Conservation (phyloP, 2,329 filamentous ascomycete species). For the Colletotrichum echinochloae region DNA sequence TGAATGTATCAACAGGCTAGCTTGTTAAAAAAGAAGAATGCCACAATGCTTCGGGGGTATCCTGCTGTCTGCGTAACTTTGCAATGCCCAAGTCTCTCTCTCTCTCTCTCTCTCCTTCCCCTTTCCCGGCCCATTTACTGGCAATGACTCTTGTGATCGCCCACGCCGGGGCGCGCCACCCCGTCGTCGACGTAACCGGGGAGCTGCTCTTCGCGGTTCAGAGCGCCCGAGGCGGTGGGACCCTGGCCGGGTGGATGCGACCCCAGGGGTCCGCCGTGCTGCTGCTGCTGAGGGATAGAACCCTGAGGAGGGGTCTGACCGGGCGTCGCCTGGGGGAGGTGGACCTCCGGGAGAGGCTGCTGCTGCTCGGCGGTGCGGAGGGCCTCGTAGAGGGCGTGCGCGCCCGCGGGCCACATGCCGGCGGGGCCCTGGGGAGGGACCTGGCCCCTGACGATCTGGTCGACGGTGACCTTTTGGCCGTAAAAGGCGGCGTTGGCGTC, state of each 20-base stretch:
- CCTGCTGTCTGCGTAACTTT: constrained; percentile 5
- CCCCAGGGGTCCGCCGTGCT: constrained; percentile 41
- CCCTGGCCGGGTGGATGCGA: constrained; percentile 26
- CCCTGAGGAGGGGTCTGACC: constrained; percentile 28
- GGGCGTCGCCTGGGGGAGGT: constrained; percentile 36
- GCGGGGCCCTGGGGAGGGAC: constrained; percentile 47
- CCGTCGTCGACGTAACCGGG: constrained; percentile 41
- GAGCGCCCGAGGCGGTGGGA: constrained; percentile 30
- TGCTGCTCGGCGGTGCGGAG: constrained; percentile 50
- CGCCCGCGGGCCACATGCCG: constrained; percentile 51
- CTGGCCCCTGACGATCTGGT: constrained; percentile 61
- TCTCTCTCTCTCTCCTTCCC: background rate
- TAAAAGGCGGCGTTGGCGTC: constrained; percentile 92
- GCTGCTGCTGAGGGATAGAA: constrained; percentile 16
- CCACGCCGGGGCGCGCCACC: constrained; percentile 36
- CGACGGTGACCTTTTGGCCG: constrained; percentile 65
- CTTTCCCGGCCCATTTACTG: constrained; percentile 22
- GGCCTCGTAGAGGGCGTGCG: constrained; percentile 47
- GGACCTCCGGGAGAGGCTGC: constrained; percentile 39
- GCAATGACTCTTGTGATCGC: constrained; percentile 38
- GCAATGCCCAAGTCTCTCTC: constrained; percentile 3
- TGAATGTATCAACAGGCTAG: constrained; percentile 5
- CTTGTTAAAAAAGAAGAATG: constrained; percentile 12
- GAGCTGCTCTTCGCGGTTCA: constrained; percentile 30
- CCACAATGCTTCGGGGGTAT: constrained; percentile 24